A percentile compares a stretch with the other conserved stretches of the same genome.
These are phyloP conservation scores for Aspergillaceae sp. DNA, from an alignment of 2,329 filamentous ascomycete species.

Conservation along the genomic window DNA sequence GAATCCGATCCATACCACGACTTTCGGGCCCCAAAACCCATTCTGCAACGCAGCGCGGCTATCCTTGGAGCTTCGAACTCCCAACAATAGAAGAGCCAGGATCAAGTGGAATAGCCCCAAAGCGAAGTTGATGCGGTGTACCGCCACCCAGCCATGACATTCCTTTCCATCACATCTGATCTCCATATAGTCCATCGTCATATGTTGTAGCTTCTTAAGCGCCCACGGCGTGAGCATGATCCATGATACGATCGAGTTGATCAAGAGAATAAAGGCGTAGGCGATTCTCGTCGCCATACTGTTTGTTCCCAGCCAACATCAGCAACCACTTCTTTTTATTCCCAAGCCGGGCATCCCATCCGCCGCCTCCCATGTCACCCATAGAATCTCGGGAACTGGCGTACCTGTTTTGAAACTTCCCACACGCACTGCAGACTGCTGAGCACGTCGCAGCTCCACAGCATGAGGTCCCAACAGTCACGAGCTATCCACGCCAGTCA, in stretches of 20 bases:
- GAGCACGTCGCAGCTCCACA: conserved; percentile 96
- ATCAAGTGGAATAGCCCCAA: conserved; percentile 89
- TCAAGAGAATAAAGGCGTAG: conserved; percentile 84
- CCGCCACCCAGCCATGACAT: conserved; percentile 92
- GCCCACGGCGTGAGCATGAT: conserved; percentile 99
- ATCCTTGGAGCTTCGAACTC: conserved; percentile 78
- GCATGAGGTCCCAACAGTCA: conserved; percentile 77
- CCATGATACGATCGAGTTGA: conserved; percentile 97
- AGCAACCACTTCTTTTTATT: conserved; percentile 7
- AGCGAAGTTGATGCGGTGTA: conserved; percentile 96
- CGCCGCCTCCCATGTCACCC: background rate
- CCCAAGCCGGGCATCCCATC: background rate
- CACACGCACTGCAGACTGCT: conserved; percentile 88
- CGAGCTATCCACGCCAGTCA: conserved; percentile 44
- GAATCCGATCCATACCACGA: conserved; percentile 78
- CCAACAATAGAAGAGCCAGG: conserved; percentile 73
- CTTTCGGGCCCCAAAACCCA: conserved; percentile 97
- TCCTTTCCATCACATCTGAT: conserved; percentile 85
- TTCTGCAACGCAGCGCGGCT: conserved; percentile 85
- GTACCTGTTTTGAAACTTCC: conserved; percentile 92
- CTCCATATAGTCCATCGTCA: conserved; percentile 91
- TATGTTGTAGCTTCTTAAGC: conserved; percentile 84
- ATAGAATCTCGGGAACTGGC: conserved; percentile 7
- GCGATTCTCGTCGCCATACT: conserved; percentile 95
- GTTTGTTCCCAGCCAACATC: conserved; percentile 10